These are phyloP conservation scores for Achaetomium macrosporum DNA, from an alignment of 2,329 filamentous ascomycete species.

Conservation along the genomic window DNA sequence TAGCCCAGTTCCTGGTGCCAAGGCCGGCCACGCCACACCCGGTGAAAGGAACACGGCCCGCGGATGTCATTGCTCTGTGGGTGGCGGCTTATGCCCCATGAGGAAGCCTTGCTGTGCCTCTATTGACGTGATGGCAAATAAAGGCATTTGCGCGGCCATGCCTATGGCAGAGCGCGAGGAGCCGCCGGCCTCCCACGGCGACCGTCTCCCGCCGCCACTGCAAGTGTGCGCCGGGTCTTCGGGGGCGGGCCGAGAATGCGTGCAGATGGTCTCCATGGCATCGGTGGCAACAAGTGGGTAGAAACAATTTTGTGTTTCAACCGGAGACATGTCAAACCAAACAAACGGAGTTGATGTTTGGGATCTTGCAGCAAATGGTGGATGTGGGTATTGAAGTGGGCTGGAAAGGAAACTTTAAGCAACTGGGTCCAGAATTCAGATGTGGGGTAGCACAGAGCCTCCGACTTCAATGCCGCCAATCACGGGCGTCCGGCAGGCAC, in stretches of 20 bases:
- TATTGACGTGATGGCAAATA: background rate
- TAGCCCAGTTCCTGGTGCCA: background rate
- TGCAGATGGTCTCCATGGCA: background rate
- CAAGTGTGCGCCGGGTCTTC: background rate
- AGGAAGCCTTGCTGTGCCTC: constrained; percentile 10
- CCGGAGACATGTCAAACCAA: constrained; percentile 30
- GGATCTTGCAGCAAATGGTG: no score
- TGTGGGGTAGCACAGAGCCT: no score
- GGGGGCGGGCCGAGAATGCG: constrained; percentile 13
- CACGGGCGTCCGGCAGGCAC: constrained; percentile 7
- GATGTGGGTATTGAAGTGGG: background rate
- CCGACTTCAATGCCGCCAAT: constrained; percentile 16
- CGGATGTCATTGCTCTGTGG: no score
- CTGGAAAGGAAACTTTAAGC: no score
- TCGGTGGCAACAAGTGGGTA: constrained; percentile 18
- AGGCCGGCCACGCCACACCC: no score
- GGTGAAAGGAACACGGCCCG: no score
- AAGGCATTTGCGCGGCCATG: background rate
- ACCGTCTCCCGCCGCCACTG: constrained; percentile 3
- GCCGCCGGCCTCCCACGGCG: constrained; percentile 16
- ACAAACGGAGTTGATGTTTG: constrained; percentile 20
- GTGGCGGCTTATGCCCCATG: constrained; percentile 2
- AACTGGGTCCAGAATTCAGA: no score
- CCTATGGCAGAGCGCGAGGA: constrained; percentile 1
- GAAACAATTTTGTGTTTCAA: constrained; percentile 34